Conservation (phyloP, 345 rosid species). For the rapeseed (Brassica napus) region DNA sequence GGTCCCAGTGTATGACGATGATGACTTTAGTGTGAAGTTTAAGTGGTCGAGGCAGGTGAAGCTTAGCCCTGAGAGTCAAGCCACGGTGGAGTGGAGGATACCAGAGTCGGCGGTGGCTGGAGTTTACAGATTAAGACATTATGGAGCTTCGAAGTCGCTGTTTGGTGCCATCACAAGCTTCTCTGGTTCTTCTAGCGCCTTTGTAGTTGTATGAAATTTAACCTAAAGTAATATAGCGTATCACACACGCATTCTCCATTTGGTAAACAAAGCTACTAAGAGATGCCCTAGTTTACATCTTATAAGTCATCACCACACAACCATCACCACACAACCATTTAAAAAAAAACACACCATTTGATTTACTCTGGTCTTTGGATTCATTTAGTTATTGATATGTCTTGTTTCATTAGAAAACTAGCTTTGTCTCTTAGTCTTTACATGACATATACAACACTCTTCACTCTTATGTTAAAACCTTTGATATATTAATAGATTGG, state of each 20-base stretch:
- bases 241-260: background rate
- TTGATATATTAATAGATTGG: conserved; percentile 17
- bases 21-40: conserved; percentile 78
- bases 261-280: background rate
- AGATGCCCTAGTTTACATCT: background rate
- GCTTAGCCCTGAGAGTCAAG: conserved; percentile 68
- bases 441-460: background rate
- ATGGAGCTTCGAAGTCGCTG: conserved; percentile 77
- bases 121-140: conserved; percentile 78
- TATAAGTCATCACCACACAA: background rate
- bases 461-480: background rate
- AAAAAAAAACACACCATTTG: too few species aligned
- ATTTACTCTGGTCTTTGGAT: too few species aligned
- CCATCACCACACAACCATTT: background rate
- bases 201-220: conserved; percentile 50
- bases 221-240: background rate
- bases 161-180: conserved; percentile 62
- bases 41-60: conserved; percentile 76
- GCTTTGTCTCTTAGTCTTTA: too few species aligned
- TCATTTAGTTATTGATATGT: too few species aligned
- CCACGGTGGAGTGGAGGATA: conserved; percentile 73
- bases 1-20: conserved; percentile 79
- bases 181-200: conserved; percentile 80
- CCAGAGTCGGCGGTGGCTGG: conserved; percentile 59
- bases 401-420: too few species aligned